These are phyloP conservation scores for Chernovozyma sophiae-reginae DNA, from an alignment of 1,139 yeast species.

Conservation along the genomic window DNA sequence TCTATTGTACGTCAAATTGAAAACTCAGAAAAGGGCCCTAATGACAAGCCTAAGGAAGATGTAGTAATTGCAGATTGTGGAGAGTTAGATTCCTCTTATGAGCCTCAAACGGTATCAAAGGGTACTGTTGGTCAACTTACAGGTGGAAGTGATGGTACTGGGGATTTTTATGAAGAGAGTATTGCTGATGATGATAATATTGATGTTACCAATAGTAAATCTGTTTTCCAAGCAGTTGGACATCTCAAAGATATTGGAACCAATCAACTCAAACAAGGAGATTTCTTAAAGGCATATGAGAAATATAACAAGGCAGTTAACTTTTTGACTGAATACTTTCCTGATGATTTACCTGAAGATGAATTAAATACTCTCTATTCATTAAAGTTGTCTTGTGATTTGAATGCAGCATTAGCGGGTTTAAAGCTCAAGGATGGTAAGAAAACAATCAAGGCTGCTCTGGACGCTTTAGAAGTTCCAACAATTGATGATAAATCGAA, in stretches of 20 bases:
- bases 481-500: conserved; percentile 61
- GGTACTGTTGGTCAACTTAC: conserved; percentile 9
- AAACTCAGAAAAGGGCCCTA: conserved; percentile 55
- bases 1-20: conserved; percentile 77
- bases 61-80: conserved; percentile 81
- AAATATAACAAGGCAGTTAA: conserved; percentile 72
- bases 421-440: conserved; percentile 58
- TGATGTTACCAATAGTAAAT: conserved; percentile 53
- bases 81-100: conserved; percentile 59
- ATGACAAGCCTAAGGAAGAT: conserved; percentile 61
- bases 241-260: conserved; percentile 81
- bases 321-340: conserved; percentile 69
- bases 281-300: conserved; percentile 49
- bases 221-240: conserved; percentile 63
- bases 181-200: conserved; percentile 71
- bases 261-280: conserved; percentile 60
- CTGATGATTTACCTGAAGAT: conserved; percentile 60
- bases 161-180: conserved; percentile 76
- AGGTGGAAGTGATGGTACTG: conserved; percentile 65
- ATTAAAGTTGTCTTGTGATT: conserved; percentile 57
- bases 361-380: conserved; percentile 46
- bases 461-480: conserved; percentile 62
- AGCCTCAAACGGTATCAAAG: conserved; percentile 29
- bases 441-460: conserved; percentile 56
- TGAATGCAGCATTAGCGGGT: conserved; percentile 75